phyloP scores from a whole-genome alignment of 2,329 filamentous ascomycete genomes.

The Cladosporium sp. region DNA sequence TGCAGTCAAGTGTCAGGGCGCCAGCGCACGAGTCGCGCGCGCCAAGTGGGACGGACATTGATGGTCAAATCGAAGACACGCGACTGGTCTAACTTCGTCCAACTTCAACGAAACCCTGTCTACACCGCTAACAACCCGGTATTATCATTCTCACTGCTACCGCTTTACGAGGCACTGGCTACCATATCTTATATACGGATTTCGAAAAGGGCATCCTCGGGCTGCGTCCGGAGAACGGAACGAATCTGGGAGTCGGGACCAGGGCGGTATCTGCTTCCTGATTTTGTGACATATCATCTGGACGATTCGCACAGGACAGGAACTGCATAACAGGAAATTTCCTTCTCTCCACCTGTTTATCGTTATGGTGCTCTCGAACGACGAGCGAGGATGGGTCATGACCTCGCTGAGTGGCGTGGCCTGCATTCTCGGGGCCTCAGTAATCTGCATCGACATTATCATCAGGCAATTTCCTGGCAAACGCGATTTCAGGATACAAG shows the following conservation, averaged over 20 bases:
- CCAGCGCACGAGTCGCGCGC: background rate
- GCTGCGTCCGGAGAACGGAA: background rate
- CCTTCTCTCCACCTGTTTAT: no score
- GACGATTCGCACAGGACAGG: no score
- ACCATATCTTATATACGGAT: no score
- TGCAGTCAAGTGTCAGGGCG: background rate
- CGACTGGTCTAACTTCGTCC: constrained; percentile 6
- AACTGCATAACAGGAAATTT: background rate
- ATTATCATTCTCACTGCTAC: background rate
- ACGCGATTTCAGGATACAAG: constrained; percentile 77
- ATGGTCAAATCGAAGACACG: constrained; percentile 7
- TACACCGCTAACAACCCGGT: background rate
- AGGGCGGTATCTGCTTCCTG: no score
- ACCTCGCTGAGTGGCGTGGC: constrained; percentile 72
- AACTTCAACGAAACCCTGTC: background rate
- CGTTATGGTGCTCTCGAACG: constrained; percentile 61
- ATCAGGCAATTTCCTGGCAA: constrained; percentile 69
- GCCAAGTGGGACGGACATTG: constrained; percentile 7
- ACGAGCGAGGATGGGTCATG: constrained; percentile 93
- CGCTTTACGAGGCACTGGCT: background rate
- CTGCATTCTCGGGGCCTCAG: constrained; percentile 67
- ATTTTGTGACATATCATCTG: no score
- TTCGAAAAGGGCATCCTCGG: background rate
- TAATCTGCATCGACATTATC: constrained; percentile 82
- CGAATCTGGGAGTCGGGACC: background rate